Evolutionary conservation across 2,329 filamentous ascomycete species (phyloP).

Genomic region (Massarina eburnea): DNA sequence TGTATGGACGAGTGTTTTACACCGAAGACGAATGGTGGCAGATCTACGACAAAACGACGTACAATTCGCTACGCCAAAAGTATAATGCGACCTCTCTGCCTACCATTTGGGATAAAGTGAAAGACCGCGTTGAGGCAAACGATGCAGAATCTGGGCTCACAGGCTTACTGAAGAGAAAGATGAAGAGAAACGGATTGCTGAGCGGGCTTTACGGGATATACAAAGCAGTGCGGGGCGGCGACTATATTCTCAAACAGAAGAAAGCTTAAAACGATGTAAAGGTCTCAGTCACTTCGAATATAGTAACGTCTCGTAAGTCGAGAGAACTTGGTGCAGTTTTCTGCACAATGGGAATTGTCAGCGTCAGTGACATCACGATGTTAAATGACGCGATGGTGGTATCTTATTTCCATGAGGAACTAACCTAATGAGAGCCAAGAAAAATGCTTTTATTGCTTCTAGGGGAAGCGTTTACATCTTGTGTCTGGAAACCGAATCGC

Average conservation of each 20-base stretch:
- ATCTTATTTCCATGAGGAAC: too few species aligned
- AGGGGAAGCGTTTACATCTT: too few species aligned
- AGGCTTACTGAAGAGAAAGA: slow-evolving; percentile 21
- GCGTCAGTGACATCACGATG: too few species aligned
- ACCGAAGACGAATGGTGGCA: slow-evolving; percentile 70
- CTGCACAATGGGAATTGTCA: too few species aligned
- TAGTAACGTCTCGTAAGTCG: too few species aligned
- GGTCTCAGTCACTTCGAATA: too few species aligned
- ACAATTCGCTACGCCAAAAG: slow-evolving; percentile 63
- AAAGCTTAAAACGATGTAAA: not conserved
- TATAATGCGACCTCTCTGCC: slow-evolving; percentile 65
- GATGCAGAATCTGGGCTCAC: slow-evolving; percentile 21
- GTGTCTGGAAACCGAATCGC: too few species aligned
- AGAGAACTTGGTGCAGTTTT: too few species aligned
- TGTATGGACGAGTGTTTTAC: slow-evolving; percentile 87
- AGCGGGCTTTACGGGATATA: slow-evolving; percentile 44
- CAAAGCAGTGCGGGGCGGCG: slow-evolving; percentile 36
- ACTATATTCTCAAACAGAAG: slow-evolving; percentile 35
- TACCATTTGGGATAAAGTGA: slow-evolving; percentile 68
- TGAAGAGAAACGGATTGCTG: slow-evolving; percentile 33
- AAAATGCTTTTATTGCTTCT: too few species aligned
- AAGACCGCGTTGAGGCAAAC: slow-evolving; percentile 39
- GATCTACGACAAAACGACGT: slow-evolving; percentile 62
- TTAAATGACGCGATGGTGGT: too few species aligned
- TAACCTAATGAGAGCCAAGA: too few species aligned